Percentiles rank a stretch among this genome's conserved stretches.
These are phyloP conservation scores for Teratosphaeria epicoccoides DNA, from an alignment of 2,329 filamentous ascomycete species.

Conservation along the genomic window DNA sequence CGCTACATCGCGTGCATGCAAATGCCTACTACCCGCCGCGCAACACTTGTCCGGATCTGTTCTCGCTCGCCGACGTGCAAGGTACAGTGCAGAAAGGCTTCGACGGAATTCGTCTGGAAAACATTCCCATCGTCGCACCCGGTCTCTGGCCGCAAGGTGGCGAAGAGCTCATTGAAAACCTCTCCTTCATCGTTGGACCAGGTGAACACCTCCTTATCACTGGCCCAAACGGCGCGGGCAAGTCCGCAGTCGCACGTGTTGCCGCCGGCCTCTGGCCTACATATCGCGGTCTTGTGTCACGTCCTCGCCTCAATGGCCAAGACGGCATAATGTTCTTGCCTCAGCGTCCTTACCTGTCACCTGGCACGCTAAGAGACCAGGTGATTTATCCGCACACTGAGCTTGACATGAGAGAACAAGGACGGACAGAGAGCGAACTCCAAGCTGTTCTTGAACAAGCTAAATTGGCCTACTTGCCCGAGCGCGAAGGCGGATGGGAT, in stretches of 20 bases:
- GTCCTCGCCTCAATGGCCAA: conserved; percentile 56
- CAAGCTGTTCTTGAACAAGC: conserved; percentile 71
- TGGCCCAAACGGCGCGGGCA: conserved; percentile 88
- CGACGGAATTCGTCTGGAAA: conserved; percentile 83
- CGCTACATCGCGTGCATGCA: conserved; percentile 85
- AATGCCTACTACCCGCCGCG: conserved; percentile 67
- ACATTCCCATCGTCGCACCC: conserved; percentile 86
- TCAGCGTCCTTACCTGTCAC: conserved; percentile 82
- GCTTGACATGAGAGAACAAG: conserved; percentile 78
- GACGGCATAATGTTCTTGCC: conserved; percentile 99
- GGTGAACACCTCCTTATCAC: conserved; percentile 93
- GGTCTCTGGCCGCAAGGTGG: conserved; percentile 80
- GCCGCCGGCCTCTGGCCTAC: conserved; percentile 92
- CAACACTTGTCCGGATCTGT: conserved; percentile 64
- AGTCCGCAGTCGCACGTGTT: conserved; percentile 76
- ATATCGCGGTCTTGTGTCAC: conserved; percentile 82
- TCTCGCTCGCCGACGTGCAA: conserved; percentile 81
- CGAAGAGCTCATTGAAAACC: conserved; percentile 77
- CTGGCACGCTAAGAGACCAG: conserved; percentile 88
- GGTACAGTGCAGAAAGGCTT: conserved; percentile 92
- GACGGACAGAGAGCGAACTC: conserved; percentile 67
- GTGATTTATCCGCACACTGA: conserved; percentile 96
- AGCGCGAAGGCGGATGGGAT: conserved; percentile 92
- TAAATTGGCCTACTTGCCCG: conserved; percentile 75
- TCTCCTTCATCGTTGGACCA: conserved; percentile 79